Evolutionary conservation across 768 basidiomycete species (phyloP), one percentile per base, ranked within the genome.

Genomic region (Flagelloscypha sp.): DNA sequence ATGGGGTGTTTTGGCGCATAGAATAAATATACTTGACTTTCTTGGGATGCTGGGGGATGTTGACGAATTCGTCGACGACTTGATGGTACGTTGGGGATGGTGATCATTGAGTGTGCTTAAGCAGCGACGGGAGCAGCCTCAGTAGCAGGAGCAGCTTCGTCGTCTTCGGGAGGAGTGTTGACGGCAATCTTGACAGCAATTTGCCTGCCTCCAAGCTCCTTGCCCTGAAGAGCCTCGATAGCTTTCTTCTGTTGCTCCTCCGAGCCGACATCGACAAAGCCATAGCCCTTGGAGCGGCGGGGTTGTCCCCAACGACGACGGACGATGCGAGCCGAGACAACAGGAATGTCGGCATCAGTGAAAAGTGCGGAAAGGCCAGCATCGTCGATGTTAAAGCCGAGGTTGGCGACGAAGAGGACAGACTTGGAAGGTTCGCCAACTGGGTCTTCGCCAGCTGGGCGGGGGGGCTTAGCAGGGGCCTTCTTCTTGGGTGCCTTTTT

Each of bases 151-250:
- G 58, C 53, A 29, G 43, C 57, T 35, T 63, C 63, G 25, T 70
- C 73, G 36, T 80, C 78, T 40, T 73, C 72, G 42, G 68, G 73
- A 51, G 74, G 68, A 35, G 82, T 68, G 63, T 94, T 89, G 60
- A 97, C 88, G 35, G 94, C 94, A 46, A 99, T 72, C 71, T 95
- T 97, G 67, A 97, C 87, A 43, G 84, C 85, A 54, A 99, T 81
- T 45, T 72, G 55, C 49, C 94, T 72, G 34, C 88, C 90, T 30
- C 76, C 79, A 38, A 99, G 65, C 43, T 94, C 83, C 59, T 87
- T 88, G 56, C 87, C 90, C 48, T 92, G 72, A 43, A 92, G 72
- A 46, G 76, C 76, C 38, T 76, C 77, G 44, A 99, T 83, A 35
- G 90, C 94, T 66, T 90, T 89, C 57, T 80, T 59, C 67, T 99